A percentile compares a stretch with the other conserved stretches of the same genome.
Conservation (phyloP, 345 rosid species). For the Carallia brachiata region DNA sequence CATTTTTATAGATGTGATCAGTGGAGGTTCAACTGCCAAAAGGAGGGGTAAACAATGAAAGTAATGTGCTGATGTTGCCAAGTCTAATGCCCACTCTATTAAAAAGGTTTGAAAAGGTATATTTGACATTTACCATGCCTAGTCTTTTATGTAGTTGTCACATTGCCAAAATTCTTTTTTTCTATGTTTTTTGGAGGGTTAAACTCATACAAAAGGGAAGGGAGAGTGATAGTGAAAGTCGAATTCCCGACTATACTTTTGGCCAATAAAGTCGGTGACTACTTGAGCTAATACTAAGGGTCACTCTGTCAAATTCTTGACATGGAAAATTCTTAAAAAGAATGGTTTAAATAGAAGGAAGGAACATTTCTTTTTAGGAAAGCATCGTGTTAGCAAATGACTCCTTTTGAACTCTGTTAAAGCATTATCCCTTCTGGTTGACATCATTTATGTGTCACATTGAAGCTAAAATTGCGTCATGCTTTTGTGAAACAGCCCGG, state of each 20-base stretch:
- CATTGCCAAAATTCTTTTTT: not conserved
- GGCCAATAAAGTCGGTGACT: too few species aligned
- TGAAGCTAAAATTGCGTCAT: not conserved
- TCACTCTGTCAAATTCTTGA: not conserved
- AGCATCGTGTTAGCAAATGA: not conserved
- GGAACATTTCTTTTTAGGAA: too few species aligned
- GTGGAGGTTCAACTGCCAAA: not conserved
- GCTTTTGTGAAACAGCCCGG: conserved; percentile 5
- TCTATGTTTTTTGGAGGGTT: too few species aligned
- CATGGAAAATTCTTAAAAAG: not conserved
- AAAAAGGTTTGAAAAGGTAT: not conserved
- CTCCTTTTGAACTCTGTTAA: not conserved
- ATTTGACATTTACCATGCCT: not conserved
- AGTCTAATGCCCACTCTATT: not conserved
- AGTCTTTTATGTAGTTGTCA: not conserved
- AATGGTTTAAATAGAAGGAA: not conserved
- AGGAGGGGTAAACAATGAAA: not conserved
- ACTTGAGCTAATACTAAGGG: not conserved
- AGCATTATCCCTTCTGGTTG: not conserved
- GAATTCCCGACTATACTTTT: too few species aligned
- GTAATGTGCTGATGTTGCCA: conserved; percentile 14
- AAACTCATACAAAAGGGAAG: too few species aligned
- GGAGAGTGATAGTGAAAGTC: too few species aligned
- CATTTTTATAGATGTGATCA: conserved; percentile 28
- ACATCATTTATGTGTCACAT: conserved; percentile 3